Conservation (phyloP, 495 filamentous ascomycete species). For the Podospora pseudopauciseta region DNA sequence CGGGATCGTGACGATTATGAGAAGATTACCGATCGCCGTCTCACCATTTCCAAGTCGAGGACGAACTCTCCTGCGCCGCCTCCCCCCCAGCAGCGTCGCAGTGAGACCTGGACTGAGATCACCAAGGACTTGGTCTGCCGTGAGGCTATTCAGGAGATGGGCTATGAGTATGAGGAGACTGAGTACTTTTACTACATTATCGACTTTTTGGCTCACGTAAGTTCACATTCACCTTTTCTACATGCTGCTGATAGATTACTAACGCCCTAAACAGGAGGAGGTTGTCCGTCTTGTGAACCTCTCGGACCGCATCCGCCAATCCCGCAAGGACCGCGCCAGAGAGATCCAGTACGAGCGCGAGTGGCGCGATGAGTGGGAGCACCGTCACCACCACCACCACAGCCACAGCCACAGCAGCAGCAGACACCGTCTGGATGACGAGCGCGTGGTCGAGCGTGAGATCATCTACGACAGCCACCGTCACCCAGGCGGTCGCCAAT, state of each 20-base stretch:
- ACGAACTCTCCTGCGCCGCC: conserved; percentile 19
- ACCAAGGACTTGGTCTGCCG: conserved; percentile 86
- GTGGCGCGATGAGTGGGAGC: conserved; percentile 60
- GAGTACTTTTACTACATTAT: conserved; percentile 88
- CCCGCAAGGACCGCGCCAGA: conserved; percentile 69
- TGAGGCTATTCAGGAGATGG: conserved; percentile 79
- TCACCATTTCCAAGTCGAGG: conserved; percentile 33
- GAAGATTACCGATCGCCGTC: conserved; percentile 44
- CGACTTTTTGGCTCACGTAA: conserved; percentile 82
- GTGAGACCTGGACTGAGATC: conserved; percentile 93
- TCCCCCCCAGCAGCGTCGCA: conserved; percentile 39
- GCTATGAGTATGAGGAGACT: conserved; percentile 91
- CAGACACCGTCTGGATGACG: conserved; percentile 47
- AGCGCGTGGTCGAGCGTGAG: conserved; percentile 57
- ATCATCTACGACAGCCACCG: conserved; percentile 49
- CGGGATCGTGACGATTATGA: conserved; percentile 41
- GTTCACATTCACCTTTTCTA: conserved; percentile 32
- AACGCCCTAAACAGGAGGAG: conserved; percentile 62
- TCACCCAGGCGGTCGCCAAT: conserved; percentile 21
- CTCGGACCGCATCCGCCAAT: conserved; percentile 75
- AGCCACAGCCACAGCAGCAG: conserved; percentile 32
- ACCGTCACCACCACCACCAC: conserved; percentile 43
- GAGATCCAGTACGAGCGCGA: conserved; percentile 81
- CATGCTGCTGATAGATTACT: conserved; percentile 19
- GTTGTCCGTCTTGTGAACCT: conserved; percentile 77